Base-by-base conservation (phyloP, 495 filamentous ascomycete genomes). In the Neurospora sp. region DNA sequence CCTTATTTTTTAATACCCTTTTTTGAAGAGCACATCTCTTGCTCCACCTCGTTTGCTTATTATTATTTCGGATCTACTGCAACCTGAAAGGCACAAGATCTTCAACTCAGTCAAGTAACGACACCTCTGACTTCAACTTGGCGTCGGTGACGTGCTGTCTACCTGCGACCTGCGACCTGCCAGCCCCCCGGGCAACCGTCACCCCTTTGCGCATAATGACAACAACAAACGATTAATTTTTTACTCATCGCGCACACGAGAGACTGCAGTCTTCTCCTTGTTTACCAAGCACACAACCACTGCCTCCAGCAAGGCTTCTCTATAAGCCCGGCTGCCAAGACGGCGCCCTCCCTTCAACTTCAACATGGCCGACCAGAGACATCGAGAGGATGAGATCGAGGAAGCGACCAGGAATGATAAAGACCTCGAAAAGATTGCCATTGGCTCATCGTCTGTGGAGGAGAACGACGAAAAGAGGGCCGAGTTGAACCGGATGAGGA, bases 401-500 rank as follows among this genome's bases (percentile, higher is more conserved):
- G 39, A 69, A 10, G 8, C 44, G 8, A 12, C 65, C 41, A 68
- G 71, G 37, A 74, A 74, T 70, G 74, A 61, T 42, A 73, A 73
- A 3, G 73, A 22, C 14, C 22, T 59, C 39, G 48, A 22, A 69
- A 31, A 68, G 70, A 69, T 27, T 0, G 53, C 53, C 27, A 61
- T 61, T 39, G 27, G 17, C 9, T 71, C 70, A 3, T 71, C 70
- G 4, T 17, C 17, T 69, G 31, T 35, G 35, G 71, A 70, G n/a
- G 75, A 70, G n/a, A 45, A 73, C 27, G 74, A 8, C 20, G 71
- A 73, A n/a, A 70, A 72, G 74, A 76, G 76, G 17, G 59, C 71
- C 41, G 73, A 84, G 71, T 71, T 87, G 71, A 78, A 79, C 71
- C 84, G 81, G 69, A 79, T 80, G 39, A 80, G 79, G 65, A 87